Evolutionary conservation across 1,139 yeast species (phyloP).

Genomic region (Lodderomyces pseudojiufengensis): DNA sequence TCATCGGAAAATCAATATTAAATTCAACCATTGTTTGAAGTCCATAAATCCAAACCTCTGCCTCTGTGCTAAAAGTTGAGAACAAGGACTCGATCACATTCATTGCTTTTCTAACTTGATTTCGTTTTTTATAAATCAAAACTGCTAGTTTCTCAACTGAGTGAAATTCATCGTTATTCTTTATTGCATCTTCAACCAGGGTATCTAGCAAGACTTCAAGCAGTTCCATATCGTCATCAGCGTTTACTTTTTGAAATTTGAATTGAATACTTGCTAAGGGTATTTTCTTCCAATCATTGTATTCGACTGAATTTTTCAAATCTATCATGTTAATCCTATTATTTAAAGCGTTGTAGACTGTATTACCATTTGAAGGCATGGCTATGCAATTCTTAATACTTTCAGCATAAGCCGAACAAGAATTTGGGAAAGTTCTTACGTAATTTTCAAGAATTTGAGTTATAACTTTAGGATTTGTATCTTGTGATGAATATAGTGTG

Average conservation of each 20-base stretch:
- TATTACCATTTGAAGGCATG: neutral
- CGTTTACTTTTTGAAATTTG: slow-evolving; percentile 12
- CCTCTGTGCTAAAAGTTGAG: slow-evolving; percentile 25
- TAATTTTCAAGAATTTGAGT: slow-evolving; percentile 18
- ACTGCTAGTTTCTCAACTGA: slow-evolving; percentile 40
- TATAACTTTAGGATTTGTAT: slow-evolving; percentile 7
- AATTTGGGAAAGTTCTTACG: slow-evolving; percentile 21
- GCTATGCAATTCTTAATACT: slow-evolving; percentile 20
- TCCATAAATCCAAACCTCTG: slow-evolving; percentile 49
- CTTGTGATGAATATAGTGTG: slow-evolving; percentile 5
- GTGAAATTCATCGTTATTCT: slow-evolving; percentile 34
- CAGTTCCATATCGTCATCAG: neutral
- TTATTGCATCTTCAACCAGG: slow-evolving; percentile 21
- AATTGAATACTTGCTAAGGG: slow-evolving; percentile 27
- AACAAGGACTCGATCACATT: slow-evolving; percentile 25
- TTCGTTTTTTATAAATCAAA: slow-evolving; percentile 24
- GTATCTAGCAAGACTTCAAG: neutral
- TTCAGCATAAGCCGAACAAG: slow-evolving; percentile 30
- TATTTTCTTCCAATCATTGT: slow-evolving; percentile 36
- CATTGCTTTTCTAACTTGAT: slow-evolving; percentile 25
- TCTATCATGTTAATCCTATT: slow-evolving; percentile 17
- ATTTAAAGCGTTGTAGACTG: neutral
- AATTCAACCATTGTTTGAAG: slow-evolving; percentile 21
- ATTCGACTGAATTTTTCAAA: slow-evolving; percentile 18
- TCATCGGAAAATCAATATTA: slow-evolving; percentile 22